A percentile compares a stretch with the other conserved stretches of the same genome.
These are phyloP conservation scores for Metarhizium anisopliae DNA, from an alignment of 2,329 filamentous ascomycete species.

Conservation along the genomic window DNA sequence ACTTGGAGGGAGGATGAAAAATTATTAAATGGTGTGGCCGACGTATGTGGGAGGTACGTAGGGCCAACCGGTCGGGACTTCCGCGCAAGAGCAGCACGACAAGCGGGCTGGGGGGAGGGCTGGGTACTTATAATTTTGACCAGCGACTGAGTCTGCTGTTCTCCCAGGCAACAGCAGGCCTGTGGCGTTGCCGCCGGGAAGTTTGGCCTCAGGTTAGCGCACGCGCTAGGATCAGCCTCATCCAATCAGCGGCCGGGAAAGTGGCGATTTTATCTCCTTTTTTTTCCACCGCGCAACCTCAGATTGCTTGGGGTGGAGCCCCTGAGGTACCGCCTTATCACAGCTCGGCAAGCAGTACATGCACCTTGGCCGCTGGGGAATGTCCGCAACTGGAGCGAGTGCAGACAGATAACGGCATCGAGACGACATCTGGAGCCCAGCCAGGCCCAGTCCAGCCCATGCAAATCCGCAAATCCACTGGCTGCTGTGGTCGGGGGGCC, in stretches of 20 bases:
- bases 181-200: conserved; percentile 34
- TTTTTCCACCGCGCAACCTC: conserved; percentile 20
- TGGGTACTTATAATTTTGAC: conserved; percentile 49
- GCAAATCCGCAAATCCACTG: too few species aligned
- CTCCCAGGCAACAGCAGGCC: conserved; percentile 34
- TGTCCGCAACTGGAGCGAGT: neutral
- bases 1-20: conserved; percentile 17
- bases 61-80: conserved; percentile 46
- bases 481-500: neutral
- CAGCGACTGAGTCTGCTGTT: conserved; percentile 25
- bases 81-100: conserved; percentile 42
- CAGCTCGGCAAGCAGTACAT: conserved; percentile 13
- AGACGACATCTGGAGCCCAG: too few species aligned
- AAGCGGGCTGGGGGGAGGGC: conserved; percentile 42
- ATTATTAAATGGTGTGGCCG: conserved; percentile 29
- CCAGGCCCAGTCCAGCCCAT: too few species aligned
- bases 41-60: conserved; percentile 40
- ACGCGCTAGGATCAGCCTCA: conserved; percentile 20
- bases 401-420: too few species aligned
- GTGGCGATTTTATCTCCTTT: conserved; percentile 31
- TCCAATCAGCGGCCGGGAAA: conserved; percentile 28
- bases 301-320: conserved; percentile 21
- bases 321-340: conserved; percentile 31
- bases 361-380: neutral
- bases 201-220: conserved; percentile 28